These are phyloP conservation scores for Quercus variabilis DNA, from an alignment of 306 rosid species.

Conservation along the genomic window DNA sequence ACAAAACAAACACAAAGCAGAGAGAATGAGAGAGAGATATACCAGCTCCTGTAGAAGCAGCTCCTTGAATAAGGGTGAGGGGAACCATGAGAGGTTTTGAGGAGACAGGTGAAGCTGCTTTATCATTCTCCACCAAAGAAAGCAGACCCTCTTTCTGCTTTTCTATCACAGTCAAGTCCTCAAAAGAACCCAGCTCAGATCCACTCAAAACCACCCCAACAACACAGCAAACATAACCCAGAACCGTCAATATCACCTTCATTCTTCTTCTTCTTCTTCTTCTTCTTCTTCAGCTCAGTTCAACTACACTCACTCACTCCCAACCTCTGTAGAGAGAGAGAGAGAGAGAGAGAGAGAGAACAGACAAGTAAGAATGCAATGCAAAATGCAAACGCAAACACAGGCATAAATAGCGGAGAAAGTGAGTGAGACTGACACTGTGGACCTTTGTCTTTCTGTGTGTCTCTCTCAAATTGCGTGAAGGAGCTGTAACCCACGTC, in stretches of 20 bases:
- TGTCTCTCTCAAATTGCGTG: neutral
- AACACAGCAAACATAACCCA: slow-evolving; percentile 26
- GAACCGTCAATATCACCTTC: slow-evolving; percentile 22
- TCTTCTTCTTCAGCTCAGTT: neutral
- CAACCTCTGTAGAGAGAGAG: neutral
- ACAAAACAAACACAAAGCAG: neutral
- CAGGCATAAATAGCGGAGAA: neutral
- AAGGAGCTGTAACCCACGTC: neutral
- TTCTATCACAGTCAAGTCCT: neutral
- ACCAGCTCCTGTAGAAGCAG: slow-evolving; percentile 83
- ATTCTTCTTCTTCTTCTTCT: slow-evolving; percentile 20
- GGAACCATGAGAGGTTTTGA: slow-evolving; percentile 50
- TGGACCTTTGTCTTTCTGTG: neutral
- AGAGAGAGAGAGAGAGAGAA: too few relatives aligned
- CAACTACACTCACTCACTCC: neutral
- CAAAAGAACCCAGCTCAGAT: slow-evolving; percentile 20
- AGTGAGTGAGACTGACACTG: neutral
- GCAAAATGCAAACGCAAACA: too few relatives aligned
- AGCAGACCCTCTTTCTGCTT: slow-evolving; percentile 1
- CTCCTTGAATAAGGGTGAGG: slow-evolving; percentile 69
- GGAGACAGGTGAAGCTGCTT: slow-evolving; percentile 10
- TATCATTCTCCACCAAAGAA: slow-evolving; percentile 32
- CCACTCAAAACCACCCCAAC: slow-evolving; percentile 34
- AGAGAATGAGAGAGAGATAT: slow-evolving; percentile 1
- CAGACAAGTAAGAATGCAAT: too few relatives aligned